Evolutionary conservation across 2,329 filamentous ascomycete species (phyloP).

Genomic region (Sphaceloma murrayae): DNA sequence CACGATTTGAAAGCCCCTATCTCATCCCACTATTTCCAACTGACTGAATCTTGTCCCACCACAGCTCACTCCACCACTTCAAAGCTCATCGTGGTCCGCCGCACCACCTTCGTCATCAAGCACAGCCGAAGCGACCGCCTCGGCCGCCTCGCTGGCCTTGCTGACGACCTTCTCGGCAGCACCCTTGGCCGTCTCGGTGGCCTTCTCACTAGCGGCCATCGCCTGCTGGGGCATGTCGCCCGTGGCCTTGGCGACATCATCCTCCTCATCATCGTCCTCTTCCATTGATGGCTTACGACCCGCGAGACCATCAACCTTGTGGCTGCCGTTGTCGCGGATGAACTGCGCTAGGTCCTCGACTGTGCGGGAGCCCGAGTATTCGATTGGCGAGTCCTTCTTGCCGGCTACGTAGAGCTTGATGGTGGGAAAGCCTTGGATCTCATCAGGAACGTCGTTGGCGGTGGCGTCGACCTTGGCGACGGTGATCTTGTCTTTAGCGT

Average conservation of each 20-base stretch:
- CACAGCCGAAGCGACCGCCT: constrained; percentile 25
- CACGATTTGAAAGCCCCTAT: background rate
- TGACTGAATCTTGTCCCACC: background rate
- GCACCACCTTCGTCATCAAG: constrained; percentile 22
- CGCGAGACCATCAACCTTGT: constrained; percentile 59
- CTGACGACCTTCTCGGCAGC: constrained; percentile 28
- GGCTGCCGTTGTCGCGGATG: constrained; percentile 88
- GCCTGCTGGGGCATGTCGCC: constrained; percentile 40
- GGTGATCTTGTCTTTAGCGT: constrained; percentile 49
- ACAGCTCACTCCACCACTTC: background rate
- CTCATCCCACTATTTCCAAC: background rate
- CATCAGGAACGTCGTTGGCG: constrained; percentile 89
- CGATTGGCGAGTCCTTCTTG: constrained; percentile 71
- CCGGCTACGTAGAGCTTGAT: constrained; percentile 97
- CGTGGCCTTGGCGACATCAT: constrained; percentile 34
- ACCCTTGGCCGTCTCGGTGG: constrained; percentile 23
- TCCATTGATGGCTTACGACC: constrained; percentile 27
- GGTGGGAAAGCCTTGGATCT: constrained; percentile 95
- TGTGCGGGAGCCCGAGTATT: constrained; percentile 80
- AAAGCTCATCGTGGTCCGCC: constrained; percentile 64
- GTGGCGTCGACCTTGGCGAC: constrained; percentile 93
- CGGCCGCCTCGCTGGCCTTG: constrained; percentile 26
- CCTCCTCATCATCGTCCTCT: constrained; percentile 44
- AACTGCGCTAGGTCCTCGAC: constrained; percentile 87
- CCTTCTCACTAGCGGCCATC: constrained; percentile 29